These are phyloP conservation scores for Luvunga scandens DNA, from an alignment of 345 rosid genomes.

Conservation along the genomic window DNA sequence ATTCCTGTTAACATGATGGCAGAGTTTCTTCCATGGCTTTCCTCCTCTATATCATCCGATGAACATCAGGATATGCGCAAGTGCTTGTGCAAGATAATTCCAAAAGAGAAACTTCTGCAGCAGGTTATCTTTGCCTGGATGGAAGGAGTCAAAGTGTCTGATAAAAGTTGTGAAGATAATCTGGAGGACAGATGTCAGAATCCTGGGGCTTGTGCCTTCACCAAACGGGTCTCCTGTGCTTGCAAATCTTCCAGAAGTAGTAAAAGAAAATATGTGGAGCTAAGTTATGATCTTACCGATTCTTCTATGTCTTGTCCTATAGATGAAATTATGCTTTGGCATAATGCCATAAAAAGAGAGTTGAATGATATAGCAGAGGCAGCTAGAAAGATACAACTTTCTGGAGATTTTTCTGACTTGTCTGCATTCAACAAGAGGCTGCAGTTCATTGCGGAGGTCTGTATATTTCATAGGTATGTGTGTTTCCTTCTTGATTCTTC, in stretches of 20 bases:
- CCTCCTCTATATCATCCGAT: conserved; percentile 65
- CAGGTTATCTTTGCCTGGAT: conserved; percentile 60
- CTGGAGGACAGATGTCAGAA: conserved; percentile 14
- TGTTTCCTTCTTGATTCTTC: not conserved
- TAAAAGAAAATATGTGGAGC: conserved; percentile 49
- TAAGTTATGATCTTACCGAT: conserved; percentile 20
- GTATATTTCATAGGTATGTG: conserved; percentile 58
- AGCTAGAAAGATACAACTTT: conserved; percentile 46
- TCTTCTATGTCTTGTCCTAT: conserved; percentile 41
- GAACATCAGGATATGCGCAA: conserved; percentile 56
- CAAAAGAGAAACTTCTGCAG: conserved; percentile 62
- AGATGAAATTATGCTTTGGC: conserved; percentile 61
- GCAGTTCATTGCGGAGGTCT: conserved; percentile 62
- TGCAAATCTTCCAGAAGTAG: conserved; percentile 37
- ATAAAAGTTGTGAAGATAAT: conserved; percentile 27
- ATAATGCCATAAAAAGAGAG: conserved; percentile 54
- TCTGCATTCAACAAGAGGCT: conserved; percentile 52
- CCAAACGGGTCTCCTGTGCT: conserved; percentile 31
- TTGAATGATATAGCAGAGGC: conserved; percentile 48
- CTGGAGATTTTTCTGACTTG: conserved; percentile 51
- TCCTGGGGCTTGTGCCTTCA: conserved; percentile 16
- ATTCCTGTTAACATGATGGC: conserved; percentile 76
- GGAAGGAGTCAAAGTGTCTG: conserved; percentile 37
- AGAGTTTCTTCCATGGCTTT: conserved; percentile 84
- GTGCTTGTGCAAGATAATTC: conserved; percentile 64